Evolutionary conservation across 2,329 filamentous ascomycete species (phyloP).

Genomic region (Arthrobotrys musiformis): DNA sequence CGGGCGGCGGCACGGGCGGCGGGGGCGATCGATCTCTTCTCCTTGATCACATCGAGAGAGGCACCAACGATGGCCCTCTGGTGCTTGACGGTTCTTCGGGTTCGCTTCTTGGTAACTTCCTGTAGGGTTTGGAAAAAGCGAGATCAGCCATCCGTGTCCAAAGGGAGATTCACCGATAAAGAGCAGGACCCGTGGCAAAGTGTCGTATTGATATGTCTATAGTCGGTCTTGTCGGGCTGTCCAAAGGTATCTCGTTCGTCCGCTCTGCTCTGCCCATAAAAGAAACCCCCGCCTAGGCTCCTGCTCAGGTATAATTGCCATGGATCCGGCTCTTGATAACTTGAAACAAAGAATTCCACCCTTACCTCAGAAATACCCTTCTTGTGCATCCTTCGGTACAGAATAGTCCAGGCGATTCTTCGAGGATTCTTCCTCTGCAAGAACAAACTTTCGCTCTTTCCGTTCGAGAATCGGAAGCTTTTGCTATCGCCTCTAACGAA

Average conservation of each 20-base stretch:
- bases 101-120: constrained; percentile 99
- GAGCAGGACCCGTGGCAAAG: not conserved
- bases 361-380: constrained; percentile 99
- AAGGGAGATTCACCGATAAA: not conserved
- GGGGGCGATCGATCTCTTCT: constrained; percentile 92
- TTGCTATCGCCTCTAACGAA: constrained; percentile 99
- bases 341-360: not conserved
- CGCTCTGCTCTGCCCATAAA: not conserved
- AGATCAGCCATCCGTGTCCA: constrained; percentile 53
- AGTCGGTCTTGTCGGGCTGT: not conserved
- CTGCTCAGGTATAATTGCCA: not conserved
- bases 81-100: constrained; percentile 96
- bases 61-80: constrained; percentile 99
- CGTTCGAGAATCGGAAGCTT: constrained; percentile 99
- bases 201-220: not conserved
- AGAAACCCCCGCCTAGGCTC: not conserved
- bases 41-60: constrained; percentile 99
- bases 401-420: constrained; percentile 97
- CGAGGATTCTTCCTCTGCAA: constrained; percentile 99
- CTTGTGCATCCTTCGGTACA: constrained; percentile 98
- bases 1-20: constrained; percentile 95
- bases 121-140: constrained; percentile 65
- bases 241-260: not conserved
- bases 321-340: not conserved
- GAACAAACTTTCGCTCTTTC: constrained; percentile 99